Conservation (phyloP, 2,329 filamentous ascomycete genomes). For the Ceratocystis harringtonii region DNA sequence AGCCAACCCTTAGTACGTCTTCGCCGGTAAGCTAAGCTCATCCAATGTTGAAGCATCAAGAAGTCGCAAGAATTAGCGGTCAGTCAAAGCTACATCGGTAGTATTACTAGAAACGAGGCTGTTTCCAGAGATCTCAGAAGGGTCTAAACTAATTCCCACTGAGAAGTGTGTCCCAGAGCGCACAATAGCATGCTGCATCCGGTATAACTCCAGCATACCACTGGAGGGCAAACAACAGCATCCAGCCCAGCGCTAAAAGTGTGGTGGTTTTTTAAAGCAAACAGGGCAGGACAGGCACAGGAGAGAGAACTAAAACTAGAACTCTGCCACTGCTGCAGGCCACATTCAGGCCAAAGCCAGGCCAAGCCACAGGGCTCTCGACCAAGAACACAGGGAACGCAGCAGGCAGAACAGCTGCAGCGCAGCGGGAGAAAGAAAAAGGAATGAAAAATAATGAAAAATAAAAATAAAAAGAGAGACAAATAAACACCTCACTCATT, state of each 20-base stretch:
- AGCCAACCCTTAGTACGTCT: too few species aligned
- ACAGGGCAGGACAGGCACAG: background rate
- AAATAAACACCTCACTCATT: background rate
- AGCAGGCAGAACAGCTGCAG: background rate
- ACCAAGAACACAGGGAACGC: background rate
- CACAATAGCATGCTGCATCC: background rate
- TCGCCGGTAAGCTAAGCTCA: too few species aligned
- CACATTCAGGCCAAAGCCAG: background rate
- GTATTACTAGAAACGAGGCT: background rate
- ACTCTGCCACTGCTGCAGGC: background rate
- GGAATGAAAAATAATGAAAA: background rate
- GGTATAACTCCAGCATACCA: background rate
- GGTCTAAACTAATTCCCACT: background rate
- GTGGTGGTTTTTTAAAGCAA: background rate
- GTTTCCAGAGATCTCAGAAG: background rate
- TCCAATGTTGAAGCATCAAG: too few species aligned
- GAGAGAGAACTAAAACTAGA: background rate
- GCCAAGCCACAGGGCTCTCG: background rate
- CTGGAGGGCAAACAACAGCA: background rate
- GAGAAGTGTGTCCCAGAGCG: background rate
- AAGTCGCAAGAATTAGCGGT: too few species aligned
- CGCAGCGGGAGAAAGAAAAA: background rate
- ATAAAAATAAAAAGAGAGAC: background rate
- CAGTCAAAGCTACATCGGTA: background rate
- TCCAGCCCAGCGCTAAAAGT: too few species aligned